These are phyloP conservation scores for Solanum sitiens DNA, from an alignment of 257 asterid species.

Conservation along the genomic window DNA sequence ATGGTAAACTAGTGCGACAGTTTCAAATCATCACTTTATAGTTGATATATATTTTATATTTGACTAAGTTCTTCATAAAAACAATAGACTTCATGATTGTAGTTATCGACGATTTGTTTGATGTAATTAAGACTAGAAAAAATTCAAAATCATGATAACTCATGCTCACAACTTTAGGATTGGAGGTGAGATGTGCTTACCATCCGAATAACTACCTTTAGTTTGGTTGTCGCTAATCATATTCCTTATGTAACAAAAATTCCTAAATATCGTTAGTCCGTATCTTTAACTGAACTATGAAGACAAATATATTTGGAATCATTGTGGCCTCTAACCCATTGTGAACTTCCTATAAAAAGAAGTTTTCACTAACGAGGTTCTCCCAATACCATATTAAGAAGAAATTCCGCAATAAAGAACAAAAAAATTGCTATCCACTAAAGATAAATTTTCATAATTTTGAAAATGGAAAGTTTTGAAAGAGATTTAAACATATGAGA, in stretches of 20 bases:
- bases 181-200: not conserved
- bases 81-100: not conserved
- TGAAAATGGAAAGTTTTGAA: no score
- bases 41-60: no score
- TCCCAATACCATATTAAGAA: not conserved
- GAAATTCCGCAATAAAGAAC: no score
- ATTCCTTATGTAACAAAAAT: not conserved
- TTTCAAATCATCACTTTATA: not conserved
- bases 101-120: not conserved
- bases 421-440: not conserved
- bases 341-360: not conserved
- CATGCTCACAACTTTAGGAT: not conserved
- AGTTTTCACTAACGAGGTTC: not conserved
- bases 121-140: not conserved
- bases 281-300: not conserved
- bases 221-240: not conserved
- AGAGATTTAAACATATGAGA: no score
- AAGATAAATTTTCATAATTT: no score
- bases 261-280: not conserved
- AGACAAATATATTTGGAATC: not conserved
- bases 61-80: not conserved
- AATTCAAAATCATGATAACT: not conserved
- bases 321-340: not conserved
- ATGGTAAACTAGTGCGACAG: not conserved
- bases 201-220: not conserved